Evolutionary conservation across 1,284 basidiomycete genomes (phyloP).

Genomic region (Cryptococcus amylolentus): DNA sequence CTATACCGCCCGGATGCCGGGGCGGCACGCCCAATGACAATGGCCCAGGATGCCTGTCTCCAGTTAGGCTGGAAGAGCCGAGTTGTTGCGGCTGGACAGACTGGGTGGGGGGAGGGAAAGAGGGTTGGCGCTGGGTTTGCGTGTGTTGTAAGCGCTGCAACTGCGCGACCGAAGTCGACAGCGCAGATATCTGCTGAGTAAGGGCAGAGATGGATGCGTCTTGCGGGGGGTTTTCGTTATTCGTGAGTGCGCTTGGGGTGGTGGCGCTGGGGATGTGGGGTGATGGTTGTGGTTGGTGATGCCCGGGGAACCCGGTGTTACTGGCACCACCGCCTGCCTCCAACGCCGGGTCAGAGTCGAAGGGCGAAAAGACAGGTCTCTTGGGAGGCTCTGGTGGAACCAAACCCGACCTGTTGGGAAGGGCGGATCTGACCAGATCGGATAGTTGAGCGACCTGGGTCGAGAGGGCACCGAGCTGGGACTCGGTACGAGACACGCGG

Average conservation of each 20-base stretch:
- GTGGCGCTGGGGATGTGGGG: not conserved
- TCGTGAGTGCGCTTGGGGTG: not conserved
- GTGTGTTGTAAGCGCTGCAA: slow-evolving; percentile 50
- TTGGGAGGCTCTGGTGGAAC: not conserved
- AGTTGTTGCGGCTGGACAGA: not conserved
- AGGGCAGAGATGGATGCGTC: slow-evolving; percentile 57
- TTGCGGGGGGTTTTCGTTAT: not conserved
- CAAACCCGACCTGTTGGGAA: not conserved
- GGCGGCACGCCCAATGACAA: slow-evolving; percentile 10
- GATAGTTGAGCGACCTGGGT: slow-evolving; percentile 36
- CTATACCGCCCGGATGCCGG: slow-evolving; percentile 7
- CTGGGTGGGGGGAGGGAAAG: slow-evolving; percentile 1
- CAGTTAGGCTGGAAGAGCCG: slow-evolving; percentile 1
- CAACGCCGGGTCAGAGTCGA: slow-evolving; percentile 10
- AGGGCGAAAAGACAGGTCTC: slow-evolving; percentile 10
- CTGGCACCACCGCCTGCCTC: not conserved
- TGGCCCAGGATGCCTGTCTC: slow-evolving; percentile 6
- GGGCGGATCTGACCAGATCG: slow-evolving; percentile 20
- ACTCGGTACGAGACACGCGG: slow-evolving; percentile 36
- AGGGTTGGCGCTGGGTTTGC: slow-evolving; percentile 18
- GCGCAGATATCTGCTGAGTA: slow-evolving; percentile 71
- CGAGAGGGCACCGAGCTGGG: slow-evolving; percentile 31
- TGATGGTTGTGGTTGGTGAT: too few species aligned
- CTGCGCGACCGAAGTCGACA: slow-evolving; percentile 80
- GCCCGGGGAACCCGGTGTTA: not conserved